Evolutionary conservation across 257 asterid genomes (phyloP).

Genomic region (Solanum sitiens): DNA sequence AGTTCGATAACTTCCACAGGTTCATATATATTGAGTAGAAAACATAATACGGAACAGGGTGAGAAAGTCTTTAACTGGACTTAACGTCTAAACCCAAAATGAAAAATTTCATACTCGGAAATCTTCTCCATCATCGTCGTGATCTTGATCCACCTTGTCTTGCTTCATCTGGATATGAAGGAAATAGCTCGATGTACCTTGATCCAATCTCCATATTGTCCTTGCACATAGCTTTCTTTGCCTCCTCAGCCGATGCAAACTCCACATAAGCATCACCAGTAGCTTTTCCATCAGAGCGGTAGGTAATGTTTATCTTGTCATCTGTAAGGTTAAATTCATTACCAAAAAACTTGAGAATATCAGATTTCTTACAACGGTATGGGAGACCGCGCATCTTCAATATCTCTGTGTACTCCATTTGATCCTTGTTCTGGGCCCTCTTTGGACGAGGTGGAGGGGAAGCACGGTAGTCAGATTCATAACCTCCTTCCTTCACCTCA

Average conservation of each 20-base stretch:
- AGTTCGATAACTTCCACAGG: background rate
- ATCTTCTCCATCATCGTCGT: slow-evolving; percentile 15
- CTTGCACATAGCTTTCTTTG: slow-evolving; percentile 76
- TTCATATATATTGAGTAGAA: background rate
- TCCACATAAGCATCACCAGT: slow-evolving; percentile 93
- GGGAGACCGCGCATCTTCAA: slow-evolving; percentile 91
- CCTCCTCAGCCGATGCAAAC: slow-evolving; percentile 66
- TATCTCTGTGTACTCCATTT: slow-evolving; percentile 69
- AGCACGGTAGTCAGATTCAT: slow-evolving; percentile 34
- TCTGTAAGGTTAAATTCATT: slow-evolving; percentile 49
- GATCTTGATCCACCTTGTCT: slow-evolving; percentile 59
- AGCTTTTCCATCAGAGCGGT: slow-evolving; percentile 78
- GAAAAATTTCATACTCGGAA: background rate
- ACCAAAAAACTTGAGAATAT: slow-evolving; percentile 60
- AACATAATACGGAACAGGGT: background rate
- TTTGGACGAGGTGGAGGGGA: slow-evolving; percentile 53
- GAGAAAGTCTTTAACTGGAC: background rate
- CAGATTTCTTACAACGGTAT: slow-evolving; percentile 57
- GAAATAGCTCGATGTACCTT: slow-evolving; percentile 83
- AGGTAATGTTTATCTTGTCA: slow-evolving; percentile 59
- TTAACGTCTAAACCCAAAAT: background rate
- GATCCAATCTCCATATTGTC: slow-evolving; percentile 83
- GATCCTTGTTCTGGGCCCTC: slow-evolving; percentile 73
- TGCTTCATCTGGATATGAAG: slow-evolving; percentile 79
- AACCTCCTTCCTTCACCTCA: slow-evolving; percentile 42